These are phyloP conservation scores for Fusarium pilosicola DNA, from an alignment of 2,329 filamentous ascomycete genomes.

Conservation along the genomic window DNA sequence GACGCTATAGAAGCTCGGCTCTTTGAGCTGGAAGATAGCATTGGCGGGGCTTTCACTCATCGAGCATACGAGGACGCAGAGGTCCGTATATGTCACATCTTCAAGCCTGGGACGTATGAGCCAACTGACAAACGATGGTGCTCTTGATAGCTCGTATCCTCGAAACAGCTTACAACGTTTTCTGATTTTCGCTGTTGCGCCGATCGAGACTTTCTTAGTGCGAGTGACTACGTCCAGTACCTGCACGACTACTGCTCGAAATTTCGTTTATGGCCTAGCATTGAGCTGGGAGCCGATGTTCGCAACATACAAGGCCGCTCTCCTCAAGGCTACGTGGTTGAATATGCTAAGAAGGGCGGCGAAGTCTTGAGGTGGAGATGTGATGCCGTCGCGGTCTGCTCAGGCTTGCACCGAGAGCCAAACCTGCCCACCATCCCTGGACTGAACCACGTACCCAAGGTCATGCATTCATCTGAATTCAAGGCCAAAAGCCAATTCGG, in stretches of 20 bases:
- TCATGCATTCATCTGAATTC: constrained; percentile 47
- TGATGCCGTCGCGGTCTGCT: constrained; percentile 13
- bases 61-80: too few species aligned
- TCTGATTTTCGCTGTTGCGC: neutral
- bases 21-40: too few species aligned
- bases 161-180: neutral
- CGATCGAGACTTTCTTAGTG: neutral
- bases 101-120: too few species aligned
- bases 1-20: too few species aligned
- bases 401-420: constrained; percentile 15
- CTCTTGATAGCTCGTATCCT: neutral
- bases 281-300: neutral
- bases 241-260: neutral
- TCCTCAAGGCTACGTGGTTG: neutral
- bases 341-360: neutral
- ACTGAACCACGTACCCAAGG: neutral
- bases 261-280: neutral
- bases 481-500: neutral
- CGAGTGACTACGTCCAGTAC: neutral
- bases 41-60: too few species aligned
- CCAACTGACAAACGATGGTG: too few species aligned
- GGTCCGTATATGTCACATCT: too few species aligned
- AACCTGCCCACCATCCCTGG: constrained; percentile 5
- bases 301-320: neutral
- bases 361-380: neutral